Evolutionary conservation across 768 basidiomycete species (phyloP).

Genomic region (Termitomyces sp.): DNA sequence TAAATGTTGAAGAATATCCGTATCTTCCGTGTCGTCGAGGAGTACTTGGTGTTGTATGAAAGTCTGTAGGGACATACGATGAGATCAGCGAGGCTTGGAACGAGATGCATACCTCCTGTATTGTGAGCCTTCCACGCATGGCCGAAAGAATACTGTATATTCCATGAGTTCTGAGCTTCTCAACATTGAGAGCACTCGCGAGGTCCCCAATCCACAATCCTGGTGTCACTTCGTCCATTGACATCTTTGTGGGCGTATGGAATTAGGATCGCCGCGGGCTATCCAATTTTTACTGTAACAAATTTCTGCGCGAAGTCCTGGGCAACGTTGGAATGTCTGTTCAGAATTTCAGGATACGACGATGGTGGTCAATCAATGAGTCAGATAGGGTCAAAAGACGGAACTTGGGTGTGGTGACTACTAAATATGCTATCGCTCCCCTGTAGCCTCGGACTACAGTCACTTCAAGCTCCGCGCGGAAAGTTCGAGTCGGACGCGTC

Average conservation of each 20-base stretch:
- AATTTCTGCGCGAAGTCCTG: neutral
- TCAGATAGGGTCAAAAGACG: neutral
- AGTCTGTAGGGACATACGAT: constrained; percentile 42
- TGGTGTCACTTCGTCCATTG: constrained; percentile 78
- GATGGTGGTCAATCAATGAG: neutral
- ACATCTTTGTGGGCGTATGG: constrained; percentile 4
- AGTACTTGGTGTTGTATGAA: constrained; percentile 78
- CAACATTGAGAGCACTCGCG: constrained; percentile 60
- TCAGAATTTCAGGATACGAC: neutral
- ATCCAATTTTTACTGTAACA: neutral
- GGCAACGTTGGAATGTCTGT: no score
- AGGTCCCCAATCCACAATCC: constrained; percentile 87
- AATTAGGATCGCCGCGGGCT: neutral
- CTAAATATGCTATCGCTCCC: neutral
- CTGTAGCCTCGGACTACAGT: no score
- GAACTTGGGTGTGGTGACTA: neutral
- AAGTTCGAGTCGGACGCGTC: no score
- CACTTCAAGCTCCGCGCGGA: no score
- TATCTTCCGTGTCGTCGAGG: constrained; percentile 71
- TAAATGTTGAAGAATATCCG: constrained; percentile 77
- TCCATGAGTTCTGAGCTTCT: constrained; percentile 60
- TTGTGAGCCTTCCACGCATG: constrained; percentile 65
- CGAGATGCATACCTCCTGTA: constrained; percentile 53
- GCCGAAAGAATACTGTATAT: constrained; percentile 74
- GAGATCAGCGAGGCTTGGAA: neutral